phyloP scores from a whole-genome alignment of 257 asterid species.

The Parsonsia alboflavescens region DNA sequence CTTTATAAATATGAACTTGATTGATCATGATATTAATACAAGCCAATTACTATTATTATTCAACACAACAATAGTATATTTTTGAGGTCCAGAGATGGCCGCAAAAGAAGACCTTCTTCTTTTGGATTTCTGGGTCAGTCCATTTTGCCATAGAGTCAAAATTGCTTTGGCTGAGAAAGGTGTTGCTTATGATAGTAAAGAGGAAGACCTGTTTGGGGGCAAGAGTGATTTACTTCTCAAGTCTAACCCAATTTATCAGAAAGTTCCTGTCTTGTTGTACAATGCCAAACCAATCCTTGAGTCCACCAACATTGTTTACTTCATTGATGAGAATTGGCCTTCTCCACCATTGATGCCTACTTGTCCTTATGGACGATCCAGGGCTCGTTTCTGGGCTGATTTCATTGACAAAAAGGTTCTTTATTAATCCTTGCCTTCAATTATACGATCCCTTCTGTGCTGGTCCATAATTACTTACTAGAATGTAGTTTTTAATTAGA shows the following conservation, averaged over 20 bases:
- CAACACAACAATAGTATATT: neutral
- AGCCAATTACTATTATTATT: neutral
- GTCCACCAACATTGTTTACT: conserved; percentile 62
- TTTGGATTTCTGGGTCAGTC: conserved; percentile 61
- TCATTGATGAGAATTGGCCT: conserved; percentile 63
- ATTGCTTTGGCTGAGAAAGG: conserved; percentile 64
- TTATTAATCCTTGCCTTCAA: neutral
- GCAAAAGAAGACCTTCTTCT: conserved; percentile 40
- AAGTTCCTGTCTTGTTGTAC: conserved; percentile 74
- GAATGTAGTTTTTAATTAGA: too few species aligned
- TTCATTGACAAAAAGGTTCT: conserved; percentile 73
- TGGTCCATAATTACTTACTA: too few species aligned
- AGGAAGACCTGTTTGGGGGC: conserved; percentile 54
- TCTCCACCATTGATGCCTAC: conserved; percentile 44
- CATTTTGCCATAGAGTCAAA: conserved; percentile 47
- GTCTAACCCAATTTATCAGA: conserved; percentile 61
- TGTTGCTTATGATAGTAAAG: conserved; percentile 33
- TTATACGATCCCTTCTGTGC: neutral
- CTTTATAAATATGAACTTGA: conserved; percentile 7
- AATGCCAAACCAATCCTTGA: conserved; percentile 58
- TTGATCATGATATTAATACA: neutral
- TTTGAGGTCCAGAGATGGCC: conserved; percentile 29
- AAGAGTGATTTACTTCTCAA: conserved; percentile 57
- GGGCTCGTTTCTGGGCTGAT: conserved; percentile 79
- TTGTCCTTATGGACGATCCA: conserved; percentile 48